These are phyloP conservation scores for Odontarrhena argentea DNA, from an alignment of 345 rosid species.

Conservation along the genomic window DNA sequence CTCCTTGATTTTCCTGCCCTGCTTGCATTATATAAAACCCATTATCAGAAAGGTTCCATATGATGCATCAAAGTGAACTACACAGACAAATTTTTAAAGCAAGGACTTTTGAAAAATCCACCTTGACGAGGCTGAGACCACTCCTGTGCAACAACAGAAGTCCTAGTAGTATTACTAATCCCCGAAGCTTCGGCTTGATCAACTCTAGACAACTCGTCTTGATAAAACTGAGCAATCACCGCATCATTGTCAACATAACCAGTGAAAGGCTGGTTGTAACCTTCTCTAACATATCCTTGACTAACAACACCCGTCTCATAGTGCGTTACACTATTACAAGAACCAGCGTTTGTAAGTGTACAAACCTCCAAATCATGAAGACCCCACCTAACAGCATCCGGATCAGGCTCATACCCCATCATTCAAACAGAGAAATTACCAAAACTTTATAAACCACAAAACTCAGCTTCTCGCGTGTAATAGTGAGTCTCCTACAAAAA, in stretches of 20 bases:
- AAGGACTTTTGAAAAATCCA: conserved; percentile 32
- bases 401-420: conserved; percentile 55
- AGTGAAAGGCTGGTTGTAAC: conserved; percentile 45
- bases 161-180: conserved; percentile 34
- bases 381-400: conserved; percentile 83
- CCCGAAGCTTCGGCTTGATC: conserved; percentile 61
- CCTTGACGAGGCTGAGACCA: conserved; percentile 51
- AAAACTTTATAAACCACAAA: background rate
- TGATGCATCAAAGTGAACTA: conserved; percentile 14
- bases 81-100: conserved; percentile 27
- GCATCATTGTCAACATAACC: conserved; percentile 69
- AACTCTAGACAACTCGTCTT: conserved; percentile 72
- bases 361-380: conserved; percentile 66
- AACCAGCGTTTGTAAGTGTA: conserved; percentile 57
- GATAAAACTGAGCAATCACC: conserved; percentile 69
- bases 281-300: conserved; percentile 61
- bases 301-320: conserved; percentile 49
- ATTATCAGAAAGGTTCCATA: background rate
- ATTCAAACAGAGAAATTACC: background rate
- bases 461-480: conserved; percentile 10
- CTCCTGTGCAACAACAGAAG: conserved; percentile 64
- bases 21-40: conserved; percentile 21
- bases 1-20: conserved; percentile 43
- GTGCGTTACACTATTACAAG: conserved; percentile 50
- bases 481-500: conserved; percentile 34